phyloP scores from a whole-genome alignment of 1,284 basidiomycete genomes.

The Malassezia obtusa region DNA sequence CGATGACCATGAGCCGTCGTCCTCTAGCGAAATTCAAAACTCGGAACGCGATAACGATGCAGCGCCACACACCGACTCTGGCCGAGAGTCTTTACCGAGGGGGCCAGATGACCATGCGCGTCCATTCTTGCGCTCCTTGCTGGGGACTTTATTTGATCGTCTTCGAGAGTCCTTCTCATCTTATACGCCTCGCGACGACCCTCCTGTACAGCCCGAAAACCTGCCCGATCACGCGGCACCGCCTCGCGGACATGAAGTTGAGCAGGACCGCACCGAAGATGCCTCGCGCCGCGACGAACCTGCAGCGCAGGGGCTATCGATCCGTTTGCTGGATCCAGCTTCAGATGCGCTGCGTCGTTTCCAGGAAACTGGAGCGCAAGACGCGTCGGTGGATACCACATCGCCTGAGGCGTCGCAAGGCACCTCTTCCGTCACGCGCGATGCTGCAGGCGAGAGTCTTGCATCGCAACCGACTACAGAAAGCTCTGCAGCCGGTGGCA shows the following conservation, averaged over 20 bases:
- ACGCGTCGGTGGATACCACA: too few species aligned
- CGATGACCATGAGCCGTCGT: not conserved
- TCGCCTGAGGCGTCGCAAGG: too few species aligned
- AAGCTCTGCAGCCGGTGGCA: too few species aligned
- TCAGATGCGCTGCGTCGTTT: too few species aligned
- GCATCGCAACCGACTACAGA: too few species aligned
- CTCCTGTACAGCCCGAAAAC: too few species aligned
- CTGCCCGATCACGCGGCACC: too few species aligned
- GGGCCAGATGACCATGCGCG: not conserved
- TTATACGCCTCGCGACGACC: not conserved
- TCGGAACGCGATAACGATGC: not conserved
- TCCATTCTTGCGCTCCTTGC: not conserved
- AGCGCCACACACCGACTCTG: not conserved
- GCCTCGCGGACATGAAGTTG: too few species aligned
- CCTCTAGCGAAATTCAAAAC: not conserved
- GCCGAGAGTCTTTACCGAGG: not conserved
- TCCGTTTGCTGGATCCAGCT: not conserved
- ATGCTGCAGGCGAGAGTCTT: too few species aligned
- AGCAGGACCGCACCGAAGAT: too few species aligned
- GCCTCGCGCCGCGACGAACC: not conserved
- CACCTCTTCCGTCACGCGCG: too few species aligned
- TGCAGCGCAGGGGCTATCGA: not conserved
- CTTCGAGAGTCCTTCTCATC: not conserved
- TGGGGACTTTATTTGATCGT: not conserved
- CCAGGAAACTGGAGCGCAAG: too few species aligned